A percentile compares a stretch with the other conserved stretches of the same genome.
phyloP scores from a whole-genome alignment of 208 protist genomes.

The Crithidia expoeki region DNA sequence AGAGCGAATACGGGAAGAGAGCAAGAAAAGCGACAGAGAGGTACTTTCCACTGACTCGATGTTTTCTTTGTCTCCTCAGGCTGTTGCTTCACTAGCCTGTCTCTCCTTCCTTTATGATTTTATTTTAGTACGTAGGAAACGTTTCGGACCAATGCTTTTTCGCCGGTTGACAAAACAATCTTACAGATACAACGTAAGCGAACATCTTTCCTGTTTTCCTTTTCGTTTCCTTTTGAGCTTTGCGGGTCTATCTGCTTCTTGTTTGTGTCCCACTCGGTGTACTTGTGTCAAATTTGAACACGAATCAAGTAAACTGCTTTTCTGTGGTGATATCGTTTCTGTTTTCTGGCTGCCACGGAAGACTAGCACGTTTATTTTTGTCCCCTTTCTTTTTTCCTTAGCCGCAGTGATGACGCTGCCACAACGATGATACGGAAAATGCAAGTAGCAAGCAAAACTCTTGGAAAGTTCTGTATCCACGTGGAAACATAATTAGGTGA shows the following conservation, averaged over 20 bases:
- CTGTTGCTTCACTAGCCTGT: background rate
- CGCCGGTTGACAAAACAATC: background rate
- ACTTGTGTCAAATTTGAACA: background rate
- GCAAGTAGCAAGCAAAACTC: constrained; percentile 8
- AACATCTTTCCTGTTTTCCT: constrained; percentile 5
- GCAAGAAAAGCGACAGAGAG: background rate
- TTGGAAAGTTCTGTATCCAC: constrained; percentile 12
- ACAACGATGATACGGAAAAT: constrained; percentile 1
- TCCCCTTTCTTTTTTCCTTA: background rate
- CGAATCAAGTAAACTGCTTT: background rate
- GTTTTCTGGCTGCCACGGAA: background rate
- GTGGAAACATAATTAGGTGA: constrained; percentile 19
- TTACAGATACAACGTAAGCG: constrained; percentile 10
- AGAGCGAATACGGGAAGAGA: background rate
- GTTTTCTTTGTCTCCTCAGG: constrained; percentile 15
- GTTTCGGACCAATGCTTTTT: constrained; percentile 26
- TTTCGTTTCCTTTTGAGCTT: constrained; percentile 1
- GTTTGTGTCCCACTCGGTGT: constrained; percentile 3
- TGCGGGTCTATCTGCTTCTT: constrained; percentile 8
- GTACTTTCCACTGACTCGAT: constrained; percentile 3
- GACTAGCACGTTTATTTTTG: background rate
- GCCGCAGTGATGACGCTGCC: constrained; percentile 3
- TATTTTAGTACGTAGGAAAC: constrained; percentile 17
- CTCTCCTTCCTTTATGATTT: constrained; percentile 12
- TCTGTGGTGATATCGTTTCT: background rate